Conservation (phyloP, 208 protist genomes). For the Wallacemonas sp. region DNA sequence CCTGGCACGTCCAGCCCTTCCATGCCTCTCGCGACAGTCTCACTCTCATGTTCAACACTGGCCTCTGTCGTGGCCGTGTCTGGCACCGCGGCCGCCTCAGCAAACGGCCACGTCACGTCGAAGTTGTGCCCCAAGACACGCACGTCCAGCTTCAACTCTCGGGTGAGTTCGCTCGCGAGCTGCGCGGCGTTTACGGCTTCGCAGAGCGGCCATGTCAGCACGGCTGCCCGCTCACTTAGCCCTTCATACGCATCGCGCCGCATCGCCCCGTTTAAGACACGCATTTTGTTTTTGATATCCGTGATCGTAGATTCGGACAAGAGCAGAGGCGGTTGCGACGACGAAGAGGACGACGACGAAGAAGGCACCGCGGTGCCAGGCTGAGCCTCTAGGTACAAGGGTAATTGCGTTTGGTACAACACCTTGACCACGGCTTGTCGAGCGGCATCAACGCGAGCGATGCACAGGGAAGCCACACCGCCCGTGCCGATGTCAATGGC, state of each 20-base stretch:
- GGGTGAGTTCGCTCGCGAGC: conserved; percentile 53
- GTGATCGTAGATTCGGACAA: conserved; percentile 56
- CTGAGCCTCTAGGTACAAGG: conserved; percentile 52
- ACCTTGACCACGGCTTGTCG: conserved; percentile 45
- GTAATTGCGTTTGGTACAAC: conserved; percentile 83
- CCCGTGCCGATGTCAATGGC: conserved; percentile 88
- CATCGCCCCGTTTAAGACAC: conserved; percentile 63
- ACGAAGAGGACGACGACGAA: conserved; percentile 9
- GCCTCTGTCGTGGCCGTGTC: too few relatives aligned
- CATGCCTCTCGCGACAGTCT: too few relatives aligned
- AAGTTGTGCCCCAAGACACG: conserved; percentile 66
- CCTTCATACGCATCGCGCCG: conserved; percentile 58
- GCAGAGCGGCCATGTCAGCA: conserved; percentile 80
- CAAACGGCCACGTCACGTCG: conserved; percentile 34
- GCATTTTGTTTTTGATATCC: conserved; percentile 74
- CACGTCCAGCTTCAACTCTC: conserved; percentile 72
- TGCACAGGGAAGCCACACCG: conserved; percentile 61
- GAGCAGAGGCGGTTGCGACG: conserved; percentile 26
- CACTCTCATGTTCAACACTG: too few relatives aligned
- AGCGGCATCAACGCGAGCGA: conserved; percentile 77
- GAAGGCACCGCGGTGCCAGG: neutral
- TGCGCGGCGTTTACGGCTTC: conserved; percentile 43
- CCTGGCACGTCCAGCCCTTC: too few relatives aligned
- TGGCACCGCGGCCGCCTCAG: neutral
- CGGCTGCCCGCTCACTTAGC: conserved; percentile 67